Percentiles rank a stretch among this genome's conserved stretches.
Conservation (phyloP, 164 flowering plant species). For the Saururus chinensis region DNA sequence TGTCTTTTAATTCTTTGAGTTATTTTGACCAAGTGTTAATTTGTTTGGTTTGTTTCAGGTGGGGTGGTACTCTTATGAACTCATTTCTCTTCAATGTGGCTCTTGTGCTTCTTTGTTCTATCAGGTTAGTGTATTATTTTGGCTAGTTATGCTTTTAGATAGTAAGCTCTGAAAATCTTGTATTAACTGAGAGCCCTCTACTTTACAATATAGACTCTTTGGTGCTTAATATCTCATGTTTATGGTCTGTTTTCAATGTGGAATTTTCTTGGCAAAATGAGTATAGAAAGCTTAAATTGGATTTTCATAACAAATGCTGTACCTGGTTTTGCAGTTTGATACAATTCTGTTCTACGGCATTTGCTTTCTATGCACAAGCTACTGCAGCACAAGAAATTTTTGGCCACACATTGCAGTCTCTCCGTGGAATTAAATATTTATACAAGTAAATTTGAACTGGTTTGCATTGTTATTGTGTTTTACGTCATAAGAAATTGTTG, state of each 20-base stretch:
- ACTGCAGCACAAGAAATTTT: slow-evolving; percentile 98
- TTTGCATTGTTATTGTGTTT: not conserved
- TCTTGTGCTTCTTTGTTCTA: slow-evolving; percentile 82
- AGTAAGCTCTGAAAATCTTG: not conserved
- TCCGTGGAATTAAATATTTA: slow-evolving; percentile 85
- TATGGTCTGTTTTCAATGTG: not conserved
- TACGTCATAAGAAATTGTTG: not conserved
- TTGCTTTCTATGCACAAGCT: slow-evolving; percentile 96
- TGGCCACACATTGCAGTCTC: slow-evolving; percentile 94
- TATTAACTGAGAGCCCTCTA: not conserved
- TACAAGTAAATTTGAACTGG: slow-evolving; percentile 58
- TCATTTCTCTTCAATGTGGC: slow-evolving; percentile 94
- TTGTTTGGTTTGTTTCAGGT: slow-evolving; percentile 33
- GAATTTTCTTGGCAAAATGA: not conserved
- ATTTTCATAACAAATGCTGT: not conserved
- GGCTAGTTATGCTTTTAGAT: not conserved
- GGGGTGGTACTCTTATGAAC: slow-evolving; percentile 98
- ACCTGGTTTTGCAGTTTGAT: slow-evolving; percentile 61
- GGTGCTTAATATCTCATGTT: not conserved
- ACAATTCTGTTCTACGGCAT: slow-evolving; percentile 93
- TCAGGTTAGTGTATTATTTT: slow-evolving; percentile 41
- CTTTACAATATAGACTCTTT: not conserved
- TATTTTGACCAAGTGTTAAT: slow-evolving; percentile 1
- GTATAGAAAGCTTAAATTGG: no score
- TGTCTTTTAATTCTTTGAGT: slow-evolving; percentile 2